Evolutionary conservation across 768 basidiomycete species (phyloP), one percentile per base, ranked within the genome.

Genomic region (Mycena metata): DNA sequence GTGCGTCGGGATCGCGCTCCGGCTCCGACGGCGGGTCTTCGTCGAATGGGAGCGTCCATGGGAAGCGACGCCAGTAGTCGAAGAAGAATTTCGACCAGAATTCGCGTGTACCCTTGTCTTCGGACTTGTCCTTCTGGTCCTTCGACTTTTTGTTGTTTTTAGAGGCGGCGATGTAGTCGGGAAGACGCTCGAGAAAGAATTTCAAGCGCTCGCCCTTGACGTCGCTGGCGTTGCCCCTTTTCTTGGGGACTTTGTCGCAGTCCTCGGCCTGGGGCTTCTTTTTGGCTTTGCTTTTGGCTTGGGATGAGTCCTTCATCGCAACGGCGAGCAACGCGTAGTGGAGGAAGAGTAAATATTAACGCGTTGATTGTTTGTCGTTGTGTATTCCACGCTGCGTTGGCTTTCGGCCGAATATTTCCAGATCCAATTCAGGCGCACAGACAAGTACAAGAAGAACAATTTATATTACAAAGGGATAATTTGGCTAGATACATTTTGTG

Each of bases 171-270:
- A 19, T 17, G 24, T 57, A 57, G 1, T 3, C 43, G n/a, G 42
- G 26, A 7, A 43, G 7, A 0, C n/a, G 21, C 13, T 12, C 0
- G 8, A 2, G 16, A 26, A 66, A 12, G 42, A 59, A 66, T 2
- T 41, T 30, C 6, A 43, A 41, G 3, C 64, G 47, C 8, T n/a
- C 5, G 8, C 57, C 64, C n/a, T 59, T 2, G 50, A 66, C 59
- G 13, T 59, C 39, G 64, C 64, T 52, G 5, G 64, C 47, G 5
- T 12, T 17, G 3, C 64, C 64, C 4, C 49, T 24, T 46, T 66
- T 66, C 15, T 65, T 65, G 1, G 46, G 43, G 10, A 11, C 13
- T n/a, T 7, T 19, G 21, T 5, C 50, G 12, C 10, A 0, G 21
- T 23, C 47, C 23, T 49, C 19, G 9, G n/a, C n/a, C 13, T 21